Base-by-base conservation (phyloP, 1,284 basidiomycete species). In the Ustilago bromivora region DNA sequence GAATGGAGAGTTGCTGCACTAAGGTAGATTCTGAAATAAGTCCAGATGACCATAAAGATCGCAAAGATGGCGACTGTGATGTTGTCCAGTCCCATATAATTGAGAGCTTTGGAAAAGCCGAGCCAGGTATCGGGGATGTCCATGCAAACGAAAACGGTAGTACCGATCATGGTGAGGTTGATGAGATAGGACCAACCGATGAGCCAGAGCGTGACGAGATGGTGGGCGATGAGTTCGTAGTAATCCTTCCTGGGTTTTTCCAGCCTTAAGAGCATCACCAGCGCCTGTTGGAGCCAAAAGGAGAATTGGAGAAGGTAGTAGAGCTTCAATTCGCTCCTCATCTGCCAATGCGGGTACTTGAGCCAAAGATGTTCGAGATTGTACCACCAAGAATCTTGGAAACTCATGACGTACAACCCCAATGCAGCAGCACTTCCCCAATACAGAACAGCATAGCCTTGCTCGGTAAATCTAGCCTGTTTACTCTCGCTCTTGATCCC, bases 231-330 rank as follows among this genome's bases (percentile, higher is more conserved):
- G 12, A 98, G 91, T 87, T 98, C 96, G 40, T 88, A 85, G 85
- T 93, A 95, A 87, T 98, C 96, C 86, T 95, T 96, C 62, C 96
- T 90, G 0, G 96, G 96, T 85, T 96, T 97, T 87, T 98, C 96
- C 17, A 98, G 90, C 43, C 91, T 89, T 13, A 96, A 89, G 1
- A 93, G 88, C 41, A 98, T 90, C 13, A 99, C 92, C 38, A 98
- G 88, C 67, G 96, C 90, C 86, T 99, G 95, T 84, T 99, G 96
- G 60, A 91, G 90, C 96, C 96, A 99, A 86, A 98, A 98, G 2
- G 94, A 89, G 55, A 91, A 84, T 64, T 88, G 87, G 2, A 87
- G 90, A 64, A 99, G 90, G 86, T 99, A 99, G 88, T 98, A 98
- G 40, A 90, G 87, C 88, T 99, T 99, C 76, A 98, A 88, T 73